phyloP scores from a whole-genome alignment of 2,329 filamentous ascomycete genomes.

The Zalaria obscura region DNA sequence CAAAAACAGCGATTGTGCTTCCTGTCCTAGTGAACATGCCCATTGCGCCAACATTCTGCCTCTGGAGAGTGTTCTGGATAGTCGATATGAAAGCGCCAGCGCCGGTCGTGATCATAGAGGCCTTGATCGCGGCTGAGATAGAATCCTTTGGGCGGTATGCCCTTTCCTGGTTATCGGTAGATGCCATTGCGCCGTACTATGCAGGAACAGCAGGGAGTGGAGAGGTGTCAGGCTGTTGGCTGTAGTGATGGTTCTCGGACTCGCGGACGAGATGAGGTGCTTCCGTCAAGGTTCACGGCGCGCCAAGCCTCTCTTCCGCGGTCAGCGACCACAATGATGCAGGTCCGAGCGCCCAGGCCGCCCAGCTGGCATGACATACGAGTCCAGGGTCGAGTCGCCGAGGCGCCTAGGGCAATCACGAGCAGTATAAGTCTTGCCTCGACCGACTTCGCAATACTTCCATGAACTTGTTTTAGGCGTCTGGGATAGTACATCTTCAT shows the following conservation, averaged over 20 bases:
- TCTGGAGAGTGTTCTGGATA: conserved; percentile 75
- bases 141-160: conserved; percentile 63
- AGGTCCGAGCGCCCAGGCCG: not conserved
- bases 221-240: not conserved
- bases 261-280: not conserved
- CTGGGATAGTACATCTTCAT: no score
- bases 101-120: conserved; percentile 48
- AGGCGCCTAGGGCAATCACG: no score
- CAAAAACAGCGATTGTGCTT: conserved; percentile 53
- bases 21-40: conserved; percentile 71
- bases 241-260: not conserved
- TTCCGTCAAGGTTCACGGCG: no score
- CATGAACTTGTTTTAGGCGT: no score
- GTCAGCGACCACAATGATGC: not conserved
- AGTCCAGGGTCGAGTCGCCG: no score
- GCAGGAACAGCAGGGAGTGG: not conserved
- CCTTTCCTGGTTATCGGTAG: conserved; percentile 27
- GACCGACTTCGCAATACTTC: no score
- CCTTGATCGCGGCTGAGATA: conserved; percentile 50
- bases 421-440: no score
- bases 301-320: not conserved
- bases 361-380: no score
- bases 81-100: conserved; percentile 61
- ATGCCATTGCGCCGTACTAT: conserved; percentile 30
- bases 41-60: conserved; percentile 66